Conservation (phyloP, 2,329 filamentous ascomycete species). For the Tolypocladium ophioglossoides region DNA sequence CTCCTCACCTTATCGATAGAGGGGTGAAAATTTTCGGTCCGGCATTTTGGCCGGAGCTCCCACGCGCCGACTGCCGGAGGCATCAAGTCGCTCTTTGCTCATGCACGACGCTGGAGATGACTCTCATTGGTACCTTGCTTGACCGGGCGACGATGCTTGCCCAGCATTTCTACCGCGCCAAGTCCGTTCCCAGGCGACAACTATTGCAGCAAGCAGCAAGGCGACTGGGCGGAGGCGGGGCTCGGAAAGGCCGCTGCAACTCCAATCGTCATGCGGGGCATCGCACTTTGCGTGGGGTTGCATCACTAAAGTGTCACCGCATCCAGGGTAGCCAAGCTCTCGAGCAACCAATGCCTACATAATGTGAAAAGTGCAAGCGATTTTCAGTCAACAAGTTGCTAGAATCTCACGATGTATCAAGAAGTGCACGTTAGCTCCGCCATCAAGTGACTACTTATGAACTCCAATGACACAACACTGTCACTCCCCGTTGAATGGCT, state of each 20-base stretch:
- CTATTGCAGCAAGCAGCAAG: too few species aligned
- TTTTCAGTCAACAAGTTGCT: too few species aligned
- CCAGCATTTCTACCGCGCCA: not conserved
- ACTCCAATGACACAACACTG: too few species aligned
- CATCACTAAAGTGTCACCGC: too few species aligned
- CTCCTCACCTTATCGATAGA: conserved; percentile 8
- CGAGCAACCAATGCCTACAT: too few species aligned
- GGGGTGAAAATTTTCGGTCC: conserved; percentile 12
- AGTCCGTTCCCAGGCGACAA: too few species aligned
- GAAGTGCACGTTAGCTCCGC: too few species aligned
- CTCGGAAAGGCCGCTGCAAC: not conserved
- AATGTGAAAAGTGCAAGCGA: too few species aligned
- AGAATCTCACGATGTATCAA: too few species aligned
- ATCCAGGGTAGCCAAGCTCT: too few species aligned
- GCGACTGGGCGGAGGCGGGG: not conserved
- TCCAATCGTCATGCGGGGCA: not conserved
- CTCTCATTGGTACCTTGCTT: not conserved
- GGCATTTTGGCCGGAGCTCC: conserved; percentile 1
- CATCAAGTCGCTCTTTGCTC: not conserved
- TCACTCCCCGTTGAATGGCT: too few species aligned
- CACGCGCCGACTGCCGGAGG: not conserved
- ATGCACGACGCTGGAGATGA: not conserved
- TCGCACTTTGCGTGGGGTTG: not conserved
- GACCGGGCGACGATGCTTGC: not conserved
- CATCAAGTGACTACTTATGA: too few species aligned